Evolutionary conservation across 2,329 filamentous ascomycete species (phyloP).

Genomic region (Ambrosiella xylebori): DNA sequence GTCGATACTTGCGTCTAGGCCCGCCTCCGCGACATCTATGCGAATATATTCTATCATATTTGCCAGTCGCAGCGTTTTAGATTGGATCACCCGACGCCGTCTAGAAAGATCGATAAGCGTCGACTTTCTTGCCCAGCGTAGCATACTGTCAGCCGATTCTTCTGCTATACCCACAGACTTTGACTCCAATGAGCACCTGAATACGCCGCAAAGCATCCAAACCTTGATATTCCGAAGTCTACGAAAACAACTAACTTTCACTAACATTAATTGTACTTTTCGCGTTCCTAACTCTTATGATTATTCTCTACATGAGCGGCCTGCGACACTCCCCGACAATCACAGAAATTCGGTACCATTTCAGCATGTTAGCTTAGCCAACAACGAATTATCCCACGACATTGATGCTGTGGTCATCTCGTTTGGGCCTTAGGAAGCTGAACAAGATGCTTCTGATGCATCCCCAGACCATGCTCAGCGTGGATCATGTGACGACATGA

Average conservation of each 20-base stretch:
- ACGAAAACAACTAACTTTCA: not conserved
- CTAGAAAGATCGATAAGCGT: conserved; percentile 8
- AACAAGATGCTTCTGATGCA: not conserved
- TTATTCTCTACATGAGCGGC: not conserved
- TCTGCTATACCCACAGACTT: not conserved
- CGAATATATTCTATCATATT: not conserved
- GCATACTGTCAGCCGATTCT: not conserved
- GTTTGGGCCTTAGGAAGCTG: not conserved
- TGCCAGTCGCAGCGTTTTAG: conserved; percentile 8
- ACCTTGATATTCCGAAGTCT: not conserved
- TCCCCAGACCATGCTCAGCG: too few relatives aligned
- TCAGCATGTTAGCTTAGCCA: not conserved
- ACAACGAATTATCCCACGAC: not conserved
- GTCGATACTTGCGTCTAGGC: not conserved
- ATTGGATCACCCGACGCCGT: not conserved
- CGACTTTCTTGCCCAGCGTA: conserved; percentile 5
- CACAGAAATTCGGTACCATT: not conserved
- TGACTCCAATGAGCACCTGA: not conserved
- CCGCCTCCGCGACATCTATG: not conserved
- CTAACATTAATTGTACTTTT: not conserved
- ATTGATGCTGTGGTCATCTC: not conserved
- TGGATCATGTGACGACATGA: not conserved
- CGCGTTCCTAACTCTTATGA: not conserved
- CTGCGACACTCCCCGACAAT: not conserved
- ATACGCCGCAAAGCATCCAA: too few relatives aligned